phyloP scores from a whole-genome alignment of 2,329 filamentous ascomycete species.

The Fusarium sp. region DNA sequence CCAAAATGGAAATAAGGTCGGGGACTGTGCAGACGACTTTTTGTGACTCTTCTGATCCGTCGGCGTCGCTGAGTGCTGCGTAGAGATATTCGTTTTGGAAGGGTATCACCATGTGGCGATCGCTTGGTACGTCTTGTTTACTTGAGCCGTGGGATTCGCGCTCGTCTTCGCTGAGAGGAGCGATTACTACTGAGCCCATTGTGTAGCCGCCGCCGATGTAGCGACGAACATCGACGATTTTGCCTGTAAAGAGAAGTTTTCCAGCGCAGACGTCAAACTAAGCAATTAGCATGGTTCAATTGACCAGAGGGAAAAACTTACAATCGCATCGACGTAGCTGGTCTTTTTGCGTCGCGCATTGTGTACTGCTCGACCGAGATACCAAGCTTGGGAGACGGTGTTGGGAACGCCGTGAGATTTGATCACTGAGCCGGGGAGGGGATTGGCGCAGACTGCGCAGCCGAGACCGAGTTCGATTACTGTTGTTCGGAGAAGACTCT shows the following conservation, averaged over 20 bases:
- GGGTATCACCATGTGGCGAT: conserved; percentile 54
- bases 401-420: conserved; percentile 55
- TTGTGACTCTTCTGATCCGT: conserved; percentile 47
- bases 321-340: conserved; percentile 44
- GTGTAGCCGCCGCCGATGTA: conserved; percentile 57
- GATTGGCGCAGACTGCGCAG: conserved; percentile 53
- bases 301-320: background rate
- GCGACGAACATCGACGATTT: conserved; percentile 56
- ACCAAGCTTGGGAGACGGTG: conserved; percentile 64
- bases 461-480: conserved; percentile 56
- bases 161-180: conserved; percentile 50
- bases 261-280: conserved; percentile 51
- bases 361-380: conserved; percentile 65
- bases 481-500: conserved; percentile 52
- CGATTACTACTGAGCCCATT: conserved; percentile 54
- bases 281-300: background rate
- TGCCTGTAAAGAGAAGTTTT: conserved; percentile 54
- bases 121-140: conserved; percentile 22
- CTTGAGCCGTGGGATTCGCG: conserved; percentile 38
- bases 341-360: conserved; percentile 42
- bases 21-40: conserved; percentile 54
- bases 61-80: conserved; percentile 51
- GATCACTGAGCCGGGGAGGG: conserved; percentile 50
- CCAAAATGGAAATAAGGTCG: conserved; percentile 54
- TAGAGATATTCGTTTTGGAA: conserved; percentile 59